Base-by-base conservation (phyloP, 495 filamentous ascomycete genomes). In the Hypoxylon rickii region DNA sequence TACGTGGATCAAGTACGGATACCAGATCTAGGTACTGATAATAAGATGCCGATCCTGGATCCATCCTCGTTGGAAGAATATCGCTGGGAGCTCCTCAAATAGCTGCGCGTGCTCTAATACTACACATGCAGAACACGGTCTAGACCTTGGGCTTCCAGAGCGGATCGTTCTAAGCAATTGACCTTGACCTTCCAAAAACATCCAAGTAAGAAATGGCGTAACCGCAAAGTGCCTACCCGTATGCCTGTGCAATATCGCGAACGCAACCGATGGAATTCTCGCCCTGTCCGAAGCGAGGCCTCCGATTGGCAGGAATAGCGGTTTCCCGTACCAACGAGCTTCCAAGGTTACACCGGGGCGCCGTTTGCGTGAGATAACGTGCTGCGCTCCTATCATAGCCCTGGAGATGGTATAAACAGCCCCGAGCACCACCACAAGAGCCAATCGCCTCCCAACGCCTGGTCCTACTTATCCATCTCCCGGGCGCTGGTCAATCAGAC, bases 291-390 rank as follows among this genome's bases (percentile, higher is more conserved):
- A 42, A 61, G 31, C 41, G 36, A 24, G 16, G 21, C 10, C 17
- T 61, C 40, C 29, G 42, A 61, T 61, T 55, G 58, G 58, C n/a
- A n/a, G n/a, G n/a, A n/a, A n/a, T n/a, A n/a, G n/a, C n/a, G n/a
- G n/a, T n/a, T n/a, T n/a, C n/a, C n/a, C n/a, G n/a, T n/a, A n/a
- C n/a, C n/a, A n/a, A n/a, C n/a, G n/a, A n/a, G n/a, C n/a, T n/a
- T n/a, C n/a, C n/a, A n/a, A n/a, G n/a, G n/a, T n/a, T n/a, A n/a
- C n/a, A n/a, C n/a, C n/a, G n/a, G n/a, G n/a, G n/a, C n/a, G n/a
- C n/a, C n/a, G n/a, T n/a, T n/a, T n/a, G n/a, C n/a, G n/a, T n/a
- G 58, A 26, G 51, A 61, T 61, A 55, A 42, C 58, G 40, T 55
- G 44, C 50, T 40, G 33, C 20, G 26, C 32, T 1, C 17, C 11